Percentiles rank a stretch among this genome's conserved stretches.
Evolutionary conservation across 2,329 filamentous ascomycete genomes (phyloP).

Genomic region (Epichloe sp.): DNA sequence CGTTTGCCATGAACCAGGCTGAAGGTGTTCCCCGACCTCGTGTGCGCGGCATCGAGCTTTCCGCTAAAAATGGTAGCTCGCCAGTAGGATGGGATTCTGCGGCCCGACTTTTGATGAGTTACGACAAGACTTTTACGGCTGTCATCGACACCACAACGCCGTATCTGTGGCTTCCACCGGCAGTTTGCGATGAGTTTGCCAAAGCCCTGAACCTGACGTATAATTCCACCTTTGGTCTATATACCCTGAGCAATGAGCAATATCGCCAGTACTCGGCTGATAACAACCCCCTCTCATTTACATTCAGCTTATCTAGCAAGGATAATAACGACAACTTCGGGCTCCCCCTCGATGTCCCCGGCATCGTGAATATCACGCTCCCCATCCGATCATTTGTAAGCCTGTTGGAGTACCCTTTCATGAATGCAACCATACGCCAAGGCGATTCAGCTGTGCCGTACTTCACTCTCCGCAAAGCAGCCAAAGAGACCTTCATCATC

Average conservation of each 20-base stretch:
- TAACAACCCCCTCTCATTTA: constrained; percentile 34
- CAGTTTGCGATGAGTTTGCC: constrained; percentile 52
- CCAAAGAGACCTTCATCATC: constrained; percentile 42
- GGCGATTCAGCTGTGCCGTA: constrained; percentile 39
- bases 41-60: constrained; percentile 42
- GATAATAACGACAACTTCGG: constrained; percentile 41
- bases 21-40: constrained; percentile 44
- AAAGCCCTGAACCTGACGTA: constrained; percentile 49
- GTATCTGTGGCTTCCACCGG: constrained; percentile 48
- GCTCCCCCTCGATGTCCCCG: constrained; percentile 31
- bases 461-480: constrained; percentile 49
- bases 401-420: constrained; percentile 36
- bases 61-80: constrained; percentile 16
- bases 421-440: constrained; percentile 28
- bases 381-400: constrained; percentile 37
- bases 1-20: constrained; percentile 43
- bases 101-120: constrained; percentile 26
- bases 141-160: constrained; percentile 52
- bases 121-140: constrained; percentile 35
- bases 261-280: constrained; percentile 31
- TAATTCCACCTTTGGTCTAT: constrained; percentile 49
- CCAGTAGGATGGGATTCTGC: constrained; percentile 27
- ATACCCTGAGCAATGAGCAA: constrained; percentile 48
- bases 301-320: constrained; percentile 42
- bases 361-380: constrained; percentile 43